Base-by-base conservation (phyloP, 495 filamentous ascomycete genomes). In the Aspergillus taichungensis region DNA sequence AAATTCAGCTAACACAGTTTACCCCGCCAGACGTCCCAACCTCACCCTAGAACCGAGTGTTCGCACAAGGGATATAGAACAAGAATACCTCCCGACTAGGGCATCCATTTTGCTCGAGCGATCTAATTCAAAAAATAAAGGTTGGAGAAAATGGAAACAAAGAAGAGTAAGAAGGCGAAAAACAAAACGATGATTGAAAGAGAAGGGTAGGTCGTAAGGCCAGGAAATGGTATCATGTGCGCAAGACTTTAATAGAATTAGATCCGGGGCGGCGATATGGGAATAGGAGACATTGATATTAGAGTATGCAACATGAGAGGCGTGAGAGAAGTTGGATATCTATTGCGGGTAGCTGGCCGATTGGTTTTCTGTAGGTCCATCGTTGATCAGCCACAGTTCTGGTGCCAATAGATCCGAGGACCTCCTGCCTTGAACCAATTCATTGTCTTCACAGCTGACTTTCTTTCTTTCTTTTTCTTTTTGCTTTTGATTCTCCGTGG, bases 301-400 rank as follows among this genome's bases (percentile, higher is more conserved):
- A 66, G 56, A 61, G 60, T 42, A 55, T 53, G 55, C 50, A 61
- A 49, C 47, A 50, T 61, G 38, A 45, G 46, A 54, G 44, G 55
- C 43, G 45, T 28, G 40, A 45, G 52, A 24, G 46, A 49, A 44
- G 42, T 34, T 51, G 47, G 49, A 48, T 45, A 59, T 59, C 64
- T 68, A 71, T 66, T 71, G 67, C 54, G 63, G 59, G 60, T 68
- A 69, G 58, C 55, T 64, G 62, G 57, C 54, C 57, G 67, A 57
- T 63, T 60, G 60, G 50, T 56, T 64, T 61, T 71, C 67, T 71
- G 65, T 47, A 59, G 56, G 44, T 46, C 52, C 53, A 56, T 42
- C 46, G 47, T 58, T 53, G 51, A 61, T 61, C 54, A 61, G 57
- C 54, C 51, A 51, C 49, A 47, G 48, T 42, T 46, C 57, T 39